Percentiles rank a stretch among this genome's conserved stretches.
Conservation (phyloP, 2,329 filamentous ascomycete species). For the Raffaelea arxii region DNA sequence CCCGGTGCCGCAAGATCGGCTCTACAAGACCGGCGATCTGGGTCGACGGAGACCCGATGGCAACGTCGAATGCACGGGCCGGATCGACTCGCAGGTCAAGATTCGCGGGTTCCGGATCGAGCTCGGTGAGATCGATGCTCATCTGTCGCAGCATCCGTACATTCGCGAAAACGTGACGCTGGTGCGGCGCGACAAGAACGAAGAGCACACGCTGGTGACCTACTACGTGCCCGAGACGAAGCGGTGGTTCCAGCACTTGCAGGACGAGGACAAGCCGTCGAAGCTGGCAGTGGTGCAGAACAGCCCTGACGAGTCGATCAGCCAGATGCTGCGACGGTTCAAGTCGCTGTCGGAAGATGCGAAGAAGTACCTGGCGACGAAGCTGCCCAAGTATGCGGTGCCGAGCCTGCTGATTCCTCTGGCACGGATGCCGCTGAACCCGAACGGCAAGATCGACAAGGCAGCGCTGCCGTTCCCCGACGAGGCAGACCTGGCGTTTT, state of each 20-base stretch:
- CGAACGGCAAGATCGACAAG: constrained; percentile 79
- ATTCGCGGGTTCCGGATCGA: constrained; percentile 94
- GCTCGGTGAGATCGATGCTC: constrained; percentile 82
- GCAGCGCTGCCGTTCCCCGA: constrained; percentile 74
- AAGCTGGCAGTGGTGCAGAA: constrained; percentile 17
- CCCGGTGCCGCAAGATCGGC: constrained; percentile 62
- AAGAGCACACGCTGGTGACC: constrained; percentile 78
- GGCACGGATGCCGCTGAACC: constrained; percentile 44
- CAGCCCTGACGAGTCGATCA: constrained; percentile 26
- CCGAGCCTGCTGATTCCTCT: constrained; percentile 67
- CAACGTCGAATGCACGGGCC: constrained; percentile 67
- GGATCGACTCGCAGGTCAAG: constrained; percentile 75
- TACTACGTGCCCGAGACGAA: constrained; percentile 79
- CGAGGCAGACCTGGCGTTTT: constrained; percentile 35
- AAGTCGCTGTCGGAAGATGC: constrained; percentile 9
- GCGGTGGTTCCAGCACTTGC: constrained; percentile 50
- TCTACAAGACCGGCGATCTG: constrained; percentile 84
- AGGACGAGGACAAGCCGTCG: constrained; percentile 41
- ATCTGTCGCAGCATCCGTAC: constrained; percentile 63
- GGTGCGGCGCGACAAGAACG: constrained; percentile 71
- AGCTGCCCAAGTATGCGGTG: constrained; percentile 65
- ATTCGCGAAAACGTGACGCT: constrained; percentile 81
- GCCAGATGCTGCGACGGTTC: constrained; percentile 9
- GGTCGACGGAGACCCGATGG: constrained; percentile 62
- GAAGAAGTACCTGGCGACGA: constrained; percentile 50